phyloP scores from a whole-genome alignment of 192 early-diverging fungal species.

The Coemansia furcata region DNA sequence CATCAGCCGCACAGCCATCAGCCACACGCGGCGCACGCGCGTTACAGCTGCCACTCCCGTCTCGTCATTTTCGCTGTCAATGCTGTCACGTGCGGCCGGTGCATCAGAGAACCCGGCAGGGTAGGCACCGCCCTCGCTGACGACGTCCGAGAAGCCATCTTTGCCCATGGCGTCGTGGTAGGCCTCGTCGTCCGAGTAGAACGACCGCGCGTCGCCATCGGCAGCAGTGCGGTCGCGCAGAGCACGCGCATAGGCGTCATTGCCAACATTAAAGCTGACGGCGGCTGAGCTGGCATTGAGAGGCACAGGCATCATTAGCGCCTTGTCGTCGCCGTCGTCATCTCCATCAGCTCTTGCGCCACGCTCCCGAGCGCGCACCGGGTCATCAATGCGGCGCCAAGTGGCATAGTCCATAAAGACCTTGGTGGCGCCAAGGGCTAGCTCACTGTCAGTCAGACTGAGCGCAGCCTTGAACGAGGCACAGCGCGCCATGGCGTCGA shows the following conservation, averaged over 20 bases:
- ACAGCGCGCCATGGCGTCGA: slow-evolving; percentile 22
- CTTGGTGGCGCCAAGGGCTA: slow-evolving; percentile 57
- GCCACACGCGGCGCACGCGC: not conserved
- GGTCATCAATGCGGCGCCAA: slow-evolving; percentile 84
- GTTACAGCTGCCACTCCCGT: no score
- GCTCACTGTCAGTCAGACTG: slow-evolving; percentile 51
- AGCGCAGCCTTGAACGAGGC: slow-evolving; percentile 42
- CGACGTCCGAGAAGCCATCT: slow-evolving; percentile 41
- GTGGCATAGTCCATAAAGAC: slow-evolving; percentile 72
- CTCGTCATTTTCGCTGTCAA: no score
- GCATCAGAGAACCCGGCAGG: not conserved
- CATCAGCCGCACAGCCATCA: slow-evolving; percentile 40
- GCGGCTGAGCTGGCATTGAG: slow-evolving; percentile 5
- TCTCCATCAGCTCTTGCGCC: slow-evolving; percentile 42
- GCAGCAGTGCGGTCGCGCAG: slow-evolving; percentile 49
- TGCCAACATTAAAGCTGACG: no score
- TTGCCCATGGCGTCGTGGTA: slow-evolving; percentile 53
- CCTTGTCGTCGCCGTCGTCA: slow-evolving; percentile 6
- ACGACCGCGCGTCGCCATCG: slow-evolving; percentile 58
- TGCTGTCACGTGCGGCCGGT: no score
- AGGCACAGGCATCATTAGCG: no score
- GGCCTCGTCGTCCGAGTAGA: slow-evolving; percentile 62
- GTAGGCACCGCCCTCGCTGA: slow-evolving; percentile 33
- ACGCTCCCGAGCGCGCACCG: slow-evolving; percentile 61
- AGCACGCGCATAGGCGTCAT: slow-evolving; percentile 24